Evolutionary conservation across 2,329 filamentous ascomycete species (phyloP).

Genomic region (Penicillium sp.): DNA sequence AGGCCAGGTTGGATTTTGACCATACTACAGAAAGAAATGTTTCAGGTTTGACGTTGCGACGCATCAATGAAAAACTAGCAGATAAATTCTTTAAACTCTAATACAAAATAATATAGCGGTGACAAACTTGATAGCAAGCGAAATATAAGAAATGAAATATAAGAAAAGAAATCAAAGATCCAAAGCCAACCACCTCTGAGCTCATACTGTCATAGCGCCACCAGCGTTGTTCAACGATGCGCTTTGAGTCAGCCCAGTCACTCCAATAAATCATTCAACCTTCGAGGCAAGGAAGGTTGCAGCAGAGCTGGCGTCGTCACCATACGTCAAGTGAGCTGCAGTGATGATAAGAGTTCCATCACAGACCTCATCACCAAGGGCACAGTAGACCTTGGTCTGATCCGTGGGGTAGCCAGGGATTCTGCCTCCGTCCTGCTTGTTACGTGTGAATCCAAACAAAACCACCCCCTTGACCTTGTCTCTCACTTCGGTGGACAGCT

Average conservation of each 20-base stretch:
- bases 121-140: neutral
- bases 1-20: too few species aligned
- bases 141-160: neutral
- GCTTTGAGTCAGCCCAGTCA: neutral
- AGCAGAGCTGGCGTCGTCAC: constrained; percentile 30
- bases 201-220: neutral
- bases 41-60: too few species aligned
- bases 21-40: too few species aligned
- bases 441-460: constrained; percentile 47
- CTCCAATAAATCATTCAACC: neutral
- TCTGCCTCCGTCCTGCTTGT: constrained; percentile 38
- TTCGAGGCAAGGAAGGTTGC: constrained; percentile 27
- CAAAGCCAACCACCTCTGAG: neutral
- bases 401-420: constrained; percentile 44
- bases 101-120: neutral
- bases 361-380: constrained; percentile 51
- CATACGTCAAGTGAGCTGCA: constrained; percentile 42
- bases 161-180: neutral
- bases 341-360: constrained; percentile 44
- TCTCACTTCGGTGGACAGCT: constrained; percentile 23
- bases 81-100: neutral
- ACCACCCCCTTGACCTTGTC: constrained; percentile 41
- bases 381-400: constrained; percentile 44
- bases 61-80: too few species aligned
- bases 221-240: neutral